Evolutionary conservation across 1,284 basidiomycete species (phyloP).

Genomic region (Exobasidium rhododendri): DNA sequence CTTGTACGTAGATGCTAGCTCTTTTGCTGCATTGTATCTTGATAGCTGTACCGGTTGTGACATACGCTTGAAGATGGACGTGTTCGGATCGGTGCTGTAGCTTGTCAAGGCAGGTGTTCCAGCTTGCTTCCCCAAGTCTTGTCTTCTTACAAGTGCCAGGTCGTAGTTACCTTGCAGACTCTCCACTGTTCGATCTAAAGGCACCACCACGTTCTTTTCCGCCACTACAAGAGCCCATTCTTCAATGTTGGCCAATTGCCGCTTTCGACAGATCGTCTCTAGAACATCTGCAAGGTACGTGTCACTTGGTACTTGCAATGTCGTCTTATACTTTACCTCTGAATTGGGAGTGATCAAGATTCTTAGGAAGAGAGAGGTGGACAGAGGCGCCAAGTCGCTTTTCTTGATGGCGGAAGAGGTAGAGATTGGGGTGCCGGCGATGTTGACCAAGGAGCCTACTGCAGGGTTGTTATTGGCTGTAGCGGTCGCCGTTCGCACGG

Average conservation of each 20-base stretch:
- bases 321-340: conserved; percentile 50
- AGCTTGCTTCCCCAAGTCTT: conserved; percentile 29
- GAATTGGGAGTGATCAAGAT: conserved; percentile 44
- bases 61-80: conserved; percentile 63
- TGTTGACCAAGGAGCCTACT: conserved; percentile 29
- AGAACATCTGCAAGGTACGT: conserved; percentile 97
- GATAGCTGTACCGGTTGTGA: conserved; percentile 66
- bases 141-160: conserved; percentile 74
- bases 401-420: conserved; percentile 33
- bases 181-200: conserved; percentile 91
- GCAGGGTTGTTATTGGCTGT: conserved; percentile 7
- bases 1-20: conserved; percentile 64
- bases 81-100: conserved; percentile 80
- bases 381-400: conserved; percentile 25
- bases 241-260: conserved; percentile 36
- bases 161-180: conserved; percentile 82
- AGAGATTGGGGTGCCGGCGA: conserved; percentile 43
- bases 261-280: conserved; percentile 59
- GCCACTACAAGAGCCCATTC: conserved; percentile 50
- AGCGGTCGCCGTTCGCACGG: neutral
- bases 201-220: conserved; percentile 67
- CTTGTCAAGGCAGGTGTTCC: conserved; percentile 55
- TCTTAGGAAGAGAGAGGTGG: conserved; percentile 39
- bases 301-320: conserved; percentile 62
- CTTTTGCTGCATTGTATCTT: conserved; percentile 56